These are phyloP conservation scores for Proliferodiscus dingleyae DNA, from an alignment of 2,329 filamentous ascomycete genomes.

Conservation along the genomic window DNA sequence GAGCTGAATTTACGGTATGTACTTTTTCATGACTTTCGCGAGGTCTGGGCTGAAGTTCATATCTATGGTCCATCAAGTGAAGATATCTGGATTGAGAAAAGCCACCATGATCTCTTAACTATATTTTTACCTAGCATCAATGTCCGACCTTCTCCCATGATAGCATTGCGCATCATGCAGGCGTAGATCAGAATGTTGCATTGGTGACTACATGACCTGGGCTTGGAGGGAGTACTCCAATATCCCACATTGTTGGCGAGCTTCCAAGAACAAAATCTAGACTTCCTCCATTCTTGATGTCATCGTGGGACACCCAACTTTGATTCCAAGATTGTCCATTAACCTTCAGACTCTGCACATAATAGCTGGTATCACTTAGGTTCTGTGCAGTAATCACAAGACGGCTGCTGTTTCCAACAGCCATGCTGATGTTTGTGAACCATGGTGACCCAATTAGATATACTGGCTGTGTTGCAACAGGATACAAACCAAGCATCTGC, in stretches of 20 bases:
- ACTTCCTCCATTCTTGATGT: constrained; percentile 18
- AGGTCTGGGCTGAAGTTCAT: too few species aligned
- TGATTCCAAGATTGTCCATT: constrained; percentile 18
- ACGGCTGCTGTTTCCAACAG: constrained; percentile 27
- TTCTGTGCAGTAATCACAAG: constrained; percentile 44
- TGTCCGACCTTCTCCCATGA: too few species aligned
- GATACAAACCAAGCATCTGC: constrained; percentile 48
- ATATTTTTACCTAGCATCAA: too few species aligned
- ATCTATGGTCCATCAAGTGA: too few species aligned
- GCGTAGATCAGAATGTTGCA: background rate
- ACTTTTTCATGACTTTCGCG: too few species aligned
- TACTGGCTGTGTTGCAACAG: constrained; percentile 51
- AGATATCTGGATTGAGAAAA: too few species aligned
- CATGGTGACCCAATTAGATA: constrained; percentile 48
- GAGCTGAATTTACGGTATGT: too few species aligned
- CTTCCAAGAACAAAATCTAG: constrained; percentile 19
- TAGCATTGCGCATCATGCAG: too few species aligned
- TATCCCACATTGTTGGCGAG: constrained; percentile 14
- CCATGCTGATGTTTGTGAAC: constrained; percentile 37
- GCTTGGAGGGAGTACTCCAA: constrained; percentile 17
- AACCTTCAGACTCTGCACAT: constrained; percentile 34
- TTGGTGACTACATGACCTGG: constrained; percentile 27
- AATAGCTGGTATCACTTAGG: constrained; percentile 41
- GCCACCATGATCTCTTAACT: too few species aligned
- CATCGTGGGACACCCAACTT: constrained; percentile 19